phyloP scores from a whole-genome alignment of 177 flowering plant genomes.

The Telopea speciosissima region DNA sequence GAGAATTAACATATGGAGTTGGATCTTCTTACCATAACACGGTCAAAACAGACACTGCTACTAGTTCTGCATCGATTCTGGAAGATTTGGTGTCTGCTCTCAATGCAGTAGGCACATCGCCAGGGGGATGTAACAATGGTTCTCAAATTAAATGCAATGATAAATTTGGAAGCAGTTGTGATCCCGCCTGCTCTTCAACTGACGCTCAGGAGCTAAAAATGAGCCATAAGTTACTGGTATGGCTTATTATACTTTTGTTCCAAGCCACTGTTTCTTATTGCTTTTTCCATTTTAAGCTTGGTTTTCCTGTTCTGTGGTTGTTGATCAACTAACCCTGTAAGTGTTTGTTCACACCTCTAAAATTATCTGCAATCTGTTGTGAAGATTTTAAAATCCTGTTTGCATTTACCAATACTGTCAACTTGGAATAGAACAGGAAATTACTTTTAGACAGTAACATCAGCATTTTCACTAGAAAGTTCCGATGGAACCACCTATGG shows the following conservation, averaged over 20 bases:
- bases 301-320: not conserved
- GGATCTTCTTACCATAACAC: conserved; percentile 31
- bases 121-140: conserved; percentile 16
- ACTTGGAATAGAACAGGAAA: not conserved
- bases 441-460: not conserved
- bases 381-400: not conserved
- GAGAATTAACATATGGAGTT: conserved; percentile 45
- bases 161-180: conserved; percentile 14
- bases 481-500: not conserved
- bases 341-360: not conserved
- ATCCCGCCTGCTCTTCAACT: conserved; percentile 27
- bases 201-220: conserved; percentile 17
- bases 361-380: not conserved
- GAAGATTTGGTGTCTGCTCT: conserved; percentile 22
- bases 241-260: not conserved
- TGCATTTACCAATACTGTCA: no score
- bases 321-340: not conserved
- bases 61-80: conserved; percentile 24
- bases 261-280: no score
- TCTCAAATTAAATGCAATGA: conserved; percentile 15
- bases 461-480: not conserved
- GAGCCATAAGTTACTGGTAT: conserved; percentile 45
- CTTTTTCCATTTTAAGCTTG: not conserved
- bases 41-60: conserved; percentile 17
- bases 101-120: conserved; percentile 10